Evolutionary conservation across 225 moss, liverwort and hornwort species (phyloP), one percentile per base, ranked within the genome.

Genomic region (Lunularia cruciata): DNA sequence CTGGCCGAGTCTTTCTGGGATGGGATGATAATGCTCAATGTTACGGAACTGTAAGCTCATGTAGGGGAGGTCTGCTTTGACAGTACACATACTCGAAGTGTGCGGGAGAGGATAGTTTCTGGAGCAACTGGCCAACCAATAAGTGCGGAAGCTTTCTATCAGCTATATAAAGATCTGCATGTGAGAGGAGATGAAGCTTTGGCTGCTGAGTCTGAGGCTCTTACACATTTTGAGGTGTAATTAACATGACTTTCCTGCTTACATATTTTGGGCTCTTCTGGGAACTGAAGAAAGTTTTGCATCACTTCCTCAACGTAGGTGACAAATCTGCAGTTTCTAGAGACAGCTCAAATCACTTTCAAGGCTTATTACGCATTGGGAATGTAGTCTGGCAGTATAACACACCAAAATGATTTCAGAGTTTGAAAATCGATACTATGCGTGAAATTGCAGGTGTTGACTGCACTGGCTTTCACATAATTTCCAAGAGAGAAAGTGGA

Each of bases 171-270:
- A 52, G 86, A 98, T 76, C 55, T 89, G 28, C 85, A 84, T 33
- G 78, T 58, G 68, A 67, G 47, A 45, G 57, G 93, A 6, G 79
- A 77, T 46, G 81, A 85, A 42, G 83, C 85, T 77, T 78, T 87
- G 57, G 78, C 78, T 23, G 83, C 72, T 52, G 98, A 92, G 76
- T 84, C 85, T 36, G 89, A 93, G 68, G 68, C 82, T 46, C 88
- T 98, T 11, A 85, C 91, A 28, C 92, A 93, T 72, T 98, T 93
- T 76, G 98, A 98, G 98, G 98, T 98, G 84, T 80, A 67, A 83
- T 78, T 81, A 84, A 77, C 85, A 83, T 78, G 88, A 64, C 87
- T 61, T 77, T n/a, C 75, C 72, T 33, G 45, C 74, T 54, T 67
- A 79, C 59, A 23, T 71, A 18, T 22, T 64, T 74, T 60, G 26